Evolutionary conservation across 225 moss, liverwort and hornwort genomes (phyloP).

Genomic region (Sphagnum contortum): DNA sequence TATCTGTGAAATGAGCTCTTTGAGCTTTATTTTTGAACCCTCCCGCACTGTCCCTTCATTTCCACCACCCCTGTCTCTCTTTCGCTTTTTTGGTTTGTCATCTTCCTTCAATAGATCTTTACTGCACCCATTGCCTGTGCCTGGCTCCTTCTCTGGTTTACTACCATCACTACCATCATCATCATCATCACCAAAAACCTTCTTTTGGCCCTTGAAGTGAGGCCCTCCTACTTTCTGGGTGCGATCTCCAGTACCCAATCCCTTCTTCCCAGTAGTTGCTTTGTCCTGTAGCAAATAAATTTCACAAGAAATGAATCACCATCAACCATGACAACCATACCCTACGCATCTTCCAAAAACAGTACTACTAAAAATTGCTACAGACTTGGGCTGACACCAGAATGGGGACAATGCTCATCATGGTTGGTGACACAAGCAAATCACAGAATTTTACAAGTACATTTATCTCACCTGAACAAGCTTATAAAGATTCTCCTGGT

Average conservation of each 20-base stretch:
- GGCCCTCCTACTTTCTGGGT: slow-evolving; percentile 49
- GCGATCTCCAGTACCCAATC: slow-evolving; percentile 61
- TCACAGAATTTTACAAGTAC: too few species aligned
- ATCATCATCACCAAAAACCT: slow-evolving; percentile 44
- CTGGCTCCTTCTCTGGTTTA: slow-evolving; percentile 12
- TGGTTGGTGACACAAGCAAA: too few species aligned
- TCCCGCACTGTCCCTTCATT: slow-evolving; percentile 18
- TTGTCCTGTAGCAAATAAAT: slow-evolving; percentile 31
- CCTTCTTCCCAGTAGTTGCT: slow-evolving; percentile 74
- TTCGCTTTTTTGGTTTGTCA: slow-evolving; percentile 32
- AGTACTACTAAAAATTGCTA: too few species aligned
- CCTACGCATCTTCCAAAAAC: too few species aligned
- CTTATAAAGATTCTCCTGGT: slow-evolving; percentile 78
- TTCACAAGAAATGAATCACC: too few species aligned
- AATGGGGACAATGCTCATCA: too few species aligned
- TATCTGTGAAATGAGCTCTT: slow-evolving; percentile 49
- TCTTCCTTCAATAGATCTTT: not conserved
- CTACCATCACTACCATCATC: slow-evolving; percentile 26
- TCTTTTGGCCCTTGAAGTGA: slow-evolving; percentile 60
- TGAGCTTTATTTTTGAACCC: slow-evolving; percentile 43
- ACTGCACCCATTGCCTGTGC: slow-evolving; percentile 4
- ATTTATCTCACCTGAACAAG: slow-evolving; percentile 47
- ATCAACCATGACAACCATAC: too few species aligned
- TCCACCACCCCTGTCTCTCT: slow-evolving; percentile 19
- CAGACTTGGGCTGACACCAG: too few species aligned